phyloP scores from a whole-genome alignment of 306 rosid species.

The Rosa persica region DNA sequence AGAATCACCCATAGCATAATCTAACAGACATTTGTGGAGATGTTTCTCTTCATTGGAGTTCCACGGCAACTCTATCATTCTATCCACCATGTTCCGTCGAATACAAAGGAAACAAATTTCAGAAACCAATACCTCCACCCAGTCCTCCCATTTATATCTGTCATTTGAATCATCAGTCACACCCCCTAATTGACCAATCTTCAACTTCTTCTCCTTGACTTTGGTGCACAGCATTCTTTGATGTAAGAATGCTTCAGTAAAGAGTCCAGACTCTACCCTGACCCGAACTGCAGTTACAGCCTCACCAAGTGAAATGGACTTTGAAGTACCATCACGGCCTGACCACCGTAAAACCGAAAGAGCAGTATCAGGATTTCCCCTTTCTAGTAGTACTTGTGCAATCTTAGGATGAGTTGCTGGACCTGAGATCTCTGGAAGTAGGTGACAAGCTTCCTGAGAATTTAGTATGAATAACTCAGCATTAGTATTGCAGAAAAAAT shows the following conservation, averaged over 20 bases:
- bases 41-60: conserved; percentile 86
- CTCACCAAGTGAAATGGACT: conserved; percentile 66
- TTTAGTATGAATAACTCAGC: conserved; percentile 18
- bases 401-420: conserved; percentile 88
- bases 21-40: conserved; percentile 80
- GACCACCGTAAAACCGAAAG: conserved; percentile 92
- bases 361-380: conserved; percentile 85
- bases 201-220: conserved; percentile 59
- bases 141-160: conserved; percentile 54
- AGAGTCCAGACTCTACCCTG: conserved; percentile 92
- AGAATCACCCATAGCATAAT: conserved; percentile 67
- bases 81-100: conserved; percentile 84
- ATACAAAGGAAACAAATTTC: conserved; percentile 94
- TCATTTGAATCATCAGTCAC: conserved; percentile 40
- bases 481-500: conserved; percentile 8
- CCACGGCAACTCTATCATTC: conserved; percentile 95
- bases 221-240: conserved; percentile 77
- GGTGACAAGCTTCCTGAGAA: conserved; percentile 79
- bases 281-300: conserved; percentile 96
- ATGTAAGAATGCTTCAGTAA: conserved; percentile 91
- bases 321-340: conserved; percentile 73
- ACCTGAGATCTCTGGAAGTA: conserved; percentile 91
- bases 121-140: conserved; percentile 85
- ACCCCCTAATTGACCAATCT: conserved; percentile 42
- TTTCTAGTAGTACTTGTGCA: conserved; percentile 87